Evolutionary conservation across 1,284 basidiomycete genomes (phyloP).

Genomic region (Cutaneotrichosporon daszewskae): DNA sequence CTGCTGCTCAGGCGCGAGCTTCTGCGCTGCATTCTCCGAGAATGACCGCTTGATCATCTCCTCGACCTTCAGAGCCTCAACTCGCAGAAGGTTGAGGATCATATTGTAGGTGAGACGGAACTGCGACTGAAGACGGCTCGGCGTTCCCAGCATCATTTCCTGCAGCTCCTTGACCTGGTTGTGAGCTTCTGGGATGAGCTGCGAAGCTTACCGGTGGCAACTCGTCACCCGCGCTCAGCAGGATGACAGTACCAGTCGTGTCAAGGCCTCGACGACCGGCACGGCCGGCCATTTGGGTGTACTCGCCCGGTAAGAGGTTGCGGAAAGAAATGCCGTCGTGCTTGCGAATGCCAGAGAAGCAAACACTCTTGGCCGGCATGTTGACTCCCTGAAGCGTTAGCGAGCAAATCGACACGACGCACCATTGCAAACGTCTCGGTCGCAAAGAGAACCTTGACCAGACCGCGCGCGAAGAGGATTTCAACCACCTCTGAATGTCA

Average conservation of each 20-base stretch:
- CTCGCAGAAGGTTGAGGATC: conserved; percentile 94
- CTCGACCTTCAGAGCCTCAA: conserved; percentile 93
- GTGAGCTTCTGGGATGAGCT: background rate
- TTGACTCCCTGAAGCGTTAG: conserved; percentile 77
- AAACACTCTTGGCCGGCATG: conserved; percentile 97
- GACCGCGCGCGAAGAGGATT: conserved; percentile 87
- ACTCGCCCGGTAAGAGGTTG: conserved; percentile 72
- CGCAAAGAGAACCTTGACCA: conserved; percentile 96
- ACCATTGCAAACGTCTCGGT: conserved; percentile 99
- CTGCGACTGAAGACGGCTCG: conserved; percentile 89
- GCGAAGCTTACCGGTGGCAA: conserved; percentile 67
- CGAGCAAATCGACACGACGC: conserved; percentile 16
- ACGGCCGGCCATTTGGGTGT: conserved; percentile 98
- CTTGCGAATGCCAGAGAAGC: conserved; percentile 91
- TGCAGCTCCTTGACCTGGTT: conserved; percentile 64
- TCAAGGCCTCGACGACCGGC: conserved; percentile 95
- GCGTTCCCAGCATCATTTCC: conserved; percentile 88
- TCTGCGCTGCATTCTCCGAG: conserved; percentile 94
- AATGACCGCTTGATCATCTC: conserved; percentile 99
- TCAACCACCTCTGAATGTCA: conserved; percentile 87
- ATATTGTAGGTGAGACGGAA: conserved; percentile 99
- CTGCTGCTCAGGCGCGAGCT: conserved; percentile 87
- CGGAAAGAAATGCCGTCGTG: conserved; percentile 95
- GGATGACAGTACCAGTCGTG: conserved; percentile 93
- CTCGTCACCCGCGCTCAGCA: conserved; percentile 71